phyloP scores from a whole-genome alignment of 2,329 filamentous ascomycete species.

The Hirsutella minnesotensis region DNA sequence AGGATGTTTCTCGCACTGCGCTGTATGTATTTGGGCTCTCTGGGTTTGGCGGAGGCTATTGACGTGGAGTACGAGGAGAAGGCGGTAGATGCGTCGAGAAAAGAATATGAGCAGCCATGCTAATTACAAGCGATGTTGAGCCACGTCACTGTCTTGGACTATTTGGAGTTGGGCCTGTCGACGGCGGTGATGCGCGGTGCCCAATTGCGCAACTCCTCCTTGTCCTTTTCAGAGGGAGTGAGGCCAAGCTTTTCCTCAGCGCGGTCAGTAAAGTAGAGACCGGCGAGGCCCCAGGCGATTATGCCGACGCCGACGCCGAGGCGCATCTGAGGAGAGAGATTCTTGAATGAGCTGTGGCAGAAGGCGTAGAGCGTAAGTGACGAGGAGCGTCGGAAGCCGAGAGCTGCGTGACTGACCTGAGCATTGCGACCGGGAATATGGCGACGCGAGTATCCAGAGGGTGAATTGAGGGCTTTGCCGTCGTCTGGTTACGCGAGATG shows the following conservation, averaged over 20 bases:
- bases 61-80: constrained; percentile 5
- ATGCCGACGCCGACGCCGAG: constrained; percentile 61
- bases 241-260: constrained; percentile 64
- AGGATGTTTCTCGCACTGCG: constrained; percentile 16
- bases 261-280: constrained; percentile 61
- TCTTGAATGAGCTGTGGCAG: constrained; percentile 55
- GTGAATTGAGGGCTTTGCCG: too few relatives aligned
- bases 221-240: constrained; percentile 62
- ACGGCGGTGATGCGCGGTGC: constrained; percentile 52
- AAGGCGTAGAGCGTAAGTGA: too few relatives aligned
- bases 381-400: too few relatives aligned
- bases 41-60: constrained; percentile 5
- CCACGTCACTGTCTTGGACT: background rate
- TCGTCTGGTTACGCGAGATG: too few relatives aligned
- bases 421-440: too few relatives aligned
- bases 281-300: constrained; percentile 63
- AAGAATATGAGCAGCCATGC: background rate
- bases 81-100: constrained; percentile 4
- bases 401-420: too few relatives aligned
- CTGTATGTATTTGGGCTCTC: constrained; percentile 5
- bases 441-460: too few relatives aligned
- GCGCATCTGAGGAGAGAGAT: constrained; percentile 58
- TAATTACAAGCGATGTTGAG: background rate
- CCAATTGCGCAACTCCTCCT: constrained; percentile 48
- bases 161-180: constrained; percentile 23